Base-by-base conservation (phyloP, 768 basidiomycete species). In the Thelephora ganbajun region DNA sequence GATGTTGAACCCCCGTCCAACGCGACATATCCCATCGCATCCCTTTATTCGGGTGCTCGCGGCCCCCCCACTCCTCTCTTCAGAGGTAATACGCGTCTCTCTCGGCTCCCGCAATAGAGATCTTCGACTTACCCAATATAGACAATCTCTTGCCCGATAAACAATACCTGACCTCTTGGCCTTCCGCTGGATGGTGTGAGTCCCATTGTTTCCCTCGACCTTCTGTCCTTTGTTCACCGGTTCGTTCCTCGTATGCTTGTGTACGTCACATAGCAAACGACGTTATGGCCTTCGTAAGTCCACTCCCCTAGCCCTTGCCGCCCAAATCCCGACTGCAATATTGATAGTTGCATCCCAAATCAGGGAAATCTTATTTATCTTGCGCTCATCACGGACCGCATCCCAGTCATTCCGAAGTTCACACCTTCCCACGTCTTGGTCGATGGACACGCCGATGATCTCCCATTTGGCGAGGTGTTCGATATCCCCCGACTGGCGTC, bases 141-240 rank as follows among this genome's bases (percentile, higher is more conserved):
- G 83, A 83, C 53, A 84, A 83, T 53, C 62, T 86, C 33, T 71
- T 69, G 13, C 62, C 71, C 16, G 74, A 81, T 48, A 64, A 65
- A 3, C 69, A 78, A 52, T 86, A 84, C 52, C 74, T 86, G 50
- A 79, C 81, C 1, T 80, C 80, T 12, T 86, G 80, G 80, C 67
- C 77, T 35, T 76, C 77, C 34, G 80, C 82, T n/a, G 83, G 83
- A 35, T 86, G 83, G 83, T 83, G 63, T 65, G 23, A 46, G 63
- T 58, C 16, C 22, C n/a, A 34, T 30, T 46, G 18, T 16, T 13
- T 35, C 3, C 36, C 37, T 43, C 14, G 22, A 9, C 35, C n/a
- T 14, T 49, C 39, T 33, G 19, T 12, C 14, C 12, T 22, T 48
- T 11, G 43, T 41, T 14, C 14, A 33, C 26, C 20, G 2, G 18